Evolutionary conservation across 192 early-diverging fungal genomes (phyloP).

Genomic region (Backusella liffmaniae): DNA sequence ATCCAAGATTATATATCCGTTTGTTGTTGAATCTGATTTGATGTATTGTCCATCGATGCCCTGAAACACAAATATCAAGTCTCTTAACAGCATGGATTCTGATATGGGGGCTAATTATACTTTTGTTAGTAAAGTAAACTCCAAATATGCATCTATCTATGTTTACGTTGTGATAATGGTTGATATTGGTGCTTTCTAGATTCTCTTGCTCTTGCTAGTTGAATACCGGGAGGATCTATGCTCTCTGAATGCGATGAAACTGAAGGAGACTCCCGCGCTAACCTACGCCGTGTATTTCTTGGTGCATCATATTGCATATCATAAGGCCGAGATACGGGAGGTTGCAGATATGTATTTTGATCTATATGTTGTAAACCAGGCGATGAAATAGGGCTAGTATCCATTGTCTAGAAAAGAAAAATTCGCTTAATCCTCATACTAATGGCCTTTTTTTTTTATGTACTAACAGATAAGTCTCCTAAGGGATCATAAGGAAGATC

Average conservation of each 20-base stretch:
- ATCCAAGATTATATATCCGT: constrained; percentile 57
- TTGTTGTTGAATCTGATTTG: constrained; percentile 51
- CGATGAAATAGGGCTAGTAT: constrained; percentile 1
- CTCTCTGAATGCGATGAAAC: not conserved
- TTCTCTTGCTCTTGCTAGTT: constrained; percentile 20
- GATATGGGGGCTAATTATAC: constrained; percentile 16
- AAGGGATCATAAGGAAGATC: constrained; percentile 1
- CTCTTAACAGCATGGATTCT: constrained; percentile 71
- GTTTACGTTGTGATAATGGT: not conserved
- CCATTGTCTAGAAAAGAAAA: not conserved
- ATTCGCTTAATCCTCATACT: not conserved
- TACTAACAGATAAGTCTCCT: not conserved
- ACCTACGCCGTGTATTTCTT: constrained; percentile 21
- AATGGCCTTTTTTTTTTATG: too few species aligned
- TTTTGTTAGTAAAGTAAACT: not conserved
- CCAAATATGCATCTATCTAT: not conserved
- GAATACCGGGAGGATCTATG: constrained; percentile 13
- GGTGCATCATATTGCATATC: constrained; percentile 4
- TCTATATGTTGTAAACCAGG: constrained; percentile 21
- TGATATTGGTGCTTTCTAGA: not conserved
- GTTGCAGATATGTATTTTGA: constrained; percentile 18
- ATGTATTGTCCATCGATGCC: constrained; percentile 89
- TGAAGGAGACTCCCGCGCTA: not conserved
- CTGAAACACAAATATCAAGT: constrained; percentile 91
- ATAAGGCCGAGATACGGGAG: constrained; percentile 16